Evolutionary conservation across 495 filamentous ascomycete species (phyloP).

Genomic region (Aspergillus olivimuriae): DNA sequence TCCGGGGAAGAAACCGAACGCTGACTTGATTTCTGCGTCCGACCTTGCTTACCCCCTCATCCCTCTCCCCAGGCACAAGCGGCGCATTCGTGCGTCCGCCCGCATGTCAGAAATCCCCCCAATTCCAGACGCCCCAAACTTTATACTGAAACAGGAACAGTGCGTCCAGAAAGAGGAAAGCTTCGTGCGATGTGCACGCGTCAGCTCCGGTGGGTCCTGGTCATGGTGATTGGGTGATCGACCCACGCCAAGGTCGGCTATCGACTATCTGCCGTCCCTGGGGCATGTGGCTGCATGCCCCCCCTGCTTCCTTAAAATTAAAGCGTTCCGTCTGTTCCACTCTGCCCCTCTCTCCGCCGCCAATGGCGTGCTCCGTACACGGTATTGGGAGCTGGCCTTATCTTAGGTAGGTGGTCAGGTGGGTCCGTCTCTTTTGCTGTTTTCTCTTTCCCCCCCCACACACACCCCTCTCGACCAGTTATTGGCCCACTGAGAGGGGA

Average conservation of each 20-base stretch:
- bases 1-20: no score
- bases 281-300: conserved; percentile 18
- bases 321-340: no score
- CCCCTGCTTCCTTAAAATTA: conserved; percentile 8
- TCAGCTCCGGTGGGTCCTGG: conserved; percentile 27
- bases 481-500: background rate
- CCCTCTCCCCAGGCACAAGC: no score
- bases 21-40: no score
- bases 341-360: background rate
- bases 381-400: background rate
- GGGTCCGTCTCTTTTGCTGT: background rate
- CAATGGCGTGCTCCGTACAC: conserved; percentile 3
- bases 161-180: conserved; percentile 14
- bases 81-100: no score
- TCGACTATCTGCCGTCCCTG: conserved; percentile 42
- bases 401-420: background rate
- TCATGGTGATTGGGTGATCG: conserved; percentile 29
- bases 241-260: conserved; percentile 38
- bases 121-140: conserved; percentile 6
- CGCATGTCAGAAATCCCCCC: background rate
- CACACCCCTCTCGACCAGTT: background rate
- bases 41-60: no score
- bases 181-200: conserved; percentile 33
- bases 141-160: conserved; percentile 14
- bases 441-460: background rate